phyloP scores from a whole-genome alignment of 306 rosid genomes.

The Potentilla sterilis region DNA sequence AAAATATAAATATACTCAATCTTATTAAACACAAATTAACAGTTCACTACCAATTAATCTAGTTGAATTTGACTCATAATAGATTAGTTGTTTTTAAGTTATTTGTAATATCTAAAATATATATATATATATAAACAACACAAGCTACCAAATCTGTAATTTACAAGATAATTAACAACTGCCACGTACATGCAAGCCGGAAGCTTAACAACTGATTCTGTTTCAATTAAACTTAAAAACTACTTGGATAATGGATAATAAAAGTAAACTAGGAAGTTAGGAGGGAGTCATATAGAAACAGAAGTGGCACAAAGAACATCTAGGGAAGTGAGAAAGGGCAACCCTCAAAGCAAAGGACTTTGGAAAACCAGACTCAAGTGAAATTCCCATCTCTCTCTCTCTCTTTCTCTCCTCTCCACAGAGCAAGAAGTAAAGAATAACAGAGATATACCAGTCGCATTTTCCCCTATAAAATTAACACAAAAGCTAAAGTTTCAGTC shows the following conservation, averaged over 20 bases:
- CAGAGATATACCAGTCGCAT: constrained; percentile 50
- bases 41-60: too few species aligned
- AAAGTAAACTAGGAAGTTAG: background rate
- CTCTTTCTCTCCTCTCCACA: constrained; percentile 2
- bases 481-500: constrained; percentile 87
- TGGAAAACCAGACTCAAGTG: constrained; percentile 53
- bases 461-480: constrained; percentile 53
- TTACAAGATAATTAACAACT: too few species aligned
- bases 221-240: background rate
- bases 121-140: too few species aligned
- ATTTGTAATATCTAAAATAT: too few species aligned
- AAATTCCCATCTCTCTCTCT: constrained; percentile 47
- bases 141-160: too few species aligned
- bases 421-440: constrained; percentile 65
- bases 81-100: too few species aligned
- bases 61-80: too few species aligned
- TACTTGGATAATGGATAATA: background rate
- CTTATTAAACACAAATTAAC: too few species aligned
- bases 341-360: constrained; percentile 48
- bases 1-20: too few species aligned
- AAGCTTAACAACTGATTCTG: too few species aligned
- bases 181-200: too few species aligned
- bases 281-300: background rate
- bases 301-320: constrained; percentile 61
- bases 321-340: constrained; percentile 85